Evolutionary conservation across 805 yeast species (phyloP).

Genomic region (Zygosaccharomyces bailii): DNA sequence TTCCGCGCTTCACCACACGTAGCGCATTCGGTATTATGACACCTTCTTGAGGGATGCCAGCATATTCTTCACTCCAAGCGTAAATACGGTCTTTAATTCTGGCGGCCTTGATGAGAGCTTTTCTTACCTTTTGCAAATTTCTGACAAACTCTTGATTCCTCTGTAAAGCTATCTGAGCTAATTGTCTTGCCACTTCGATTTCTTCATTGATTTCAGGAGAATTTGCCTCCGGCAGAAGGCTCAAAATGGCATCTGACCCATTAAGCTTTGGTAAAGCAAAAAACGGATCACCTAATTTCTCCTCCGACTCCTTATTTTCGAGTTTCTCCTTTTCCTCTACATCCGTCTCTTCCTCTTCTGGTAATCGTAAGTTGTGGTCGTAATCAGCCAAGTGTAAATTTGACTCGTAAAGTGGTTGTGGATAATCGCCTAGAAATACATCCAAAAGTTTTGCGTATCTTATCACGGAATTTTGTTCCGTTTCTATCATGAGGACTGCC

Average conservation of each 20-base stretch:
- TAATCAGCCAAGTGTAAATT: constrained; percentile 64
- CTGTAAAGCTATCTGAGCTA: constrained; percentile 74
- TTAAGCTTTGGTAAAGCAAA: constrained; percentile 57
- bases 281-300: constrained; percentile 52
- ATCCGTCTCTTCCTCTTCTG: constrained; percentile 27
- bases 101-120: constrained; percentile 74
- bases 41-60: constrained; percentile 55
- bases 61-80: constrained; percentile 84
- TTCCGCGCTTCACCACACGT: constrained; percentile 36
- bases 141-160: constrained; percentile 83
- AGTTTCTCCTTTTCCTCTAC: constrained; percentile 18
- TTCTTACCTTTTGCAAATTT: constrained; percentile 68
- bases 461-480: constrained; percentile 75
- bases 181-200: constrained; percentile 68
- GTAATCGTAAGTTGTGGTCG: constrained; percentile 53
- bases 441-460: constrained; percentile 68
- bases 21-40: constrained; percentile 39
- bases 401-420: constrained; percentile 59
- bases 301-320: constrained; percentile 18
- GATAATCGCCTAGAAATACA: constrained; percentile 84
- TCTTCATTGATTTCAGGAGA: constrained; percentile 51
- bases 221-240: constrained; percentile 38
- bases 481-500: constrained; percentile 71
- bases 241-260: constrained; percentile 17
- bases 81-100: constrained; percentile 64